Conservation (phyloP, 139 green algal genomes). For the Coccomyxa sp. region DNA sequence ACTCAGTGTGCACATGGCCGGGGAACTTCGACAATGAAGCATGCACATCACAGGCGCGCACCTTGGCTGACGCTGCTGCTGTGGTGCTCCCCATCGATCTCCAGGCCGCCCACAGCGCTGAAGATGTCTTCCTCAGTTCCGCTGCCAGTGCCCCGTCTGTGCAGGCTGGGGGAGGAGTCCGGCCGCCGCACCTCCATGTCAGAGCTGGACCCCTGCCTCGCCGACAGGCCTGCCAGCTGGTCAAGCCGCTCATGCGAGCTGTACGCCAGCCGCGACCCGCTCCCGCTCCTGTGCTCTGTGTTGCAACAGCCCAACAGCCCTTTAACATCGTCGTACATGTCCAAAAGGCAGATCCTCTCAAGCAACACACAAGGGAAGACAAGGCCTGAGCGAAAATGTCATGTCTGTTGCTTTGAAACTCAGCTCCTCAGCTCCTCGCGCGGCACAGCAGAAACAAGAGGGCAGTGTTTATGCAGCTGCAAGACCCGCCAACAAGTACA, state of each 20-base stretch:
- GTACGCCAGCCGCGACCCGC: not conserved
- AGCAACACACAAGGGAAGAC: too few relatives aligned
- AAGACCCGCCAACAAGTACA: too few relatives aligned
- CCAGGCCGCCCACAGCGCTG: conserved; percentile 34
- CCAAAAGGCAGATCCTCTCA: too few relatives aligned
- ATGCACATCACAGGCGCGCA: too few relatives aligned
- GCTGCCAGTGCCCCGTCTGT: not conserved
- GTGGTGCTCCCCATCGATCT: conserved; percentile 15
- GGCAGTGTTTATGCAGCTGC: too few relatives aligned
- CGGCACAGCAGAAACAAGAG: too few relatives aligned
- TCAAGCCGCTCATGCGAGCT: not conserved
- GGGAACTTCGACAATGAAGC: not conserved
- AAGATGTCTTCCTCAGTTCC: conserved; percentile 43
- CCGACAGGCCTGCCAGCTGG: not conserved
- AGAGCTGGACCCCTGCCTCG: not conserved
- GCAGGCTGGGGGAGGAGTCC: not conserved
- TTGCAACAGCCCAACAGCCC: too few relatives aligned
- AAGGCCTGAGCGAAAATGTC: too few relatives aligned
- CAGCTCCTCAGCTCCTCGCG: too few relatives aligned
- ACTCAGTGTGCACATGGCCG: not conserved
- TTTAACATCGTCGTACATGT: too few relatives aligned
- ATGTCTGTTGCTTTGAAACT: too few relatives aligned
- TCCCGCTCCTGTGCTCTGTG: too few relatives aligned
- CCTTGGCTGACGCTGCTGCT: not conserved
- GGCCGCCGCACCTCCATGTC: not conserved